These are phyloP conservation scores for Amaranthus cruentus DNA, from an alignment of 148 eudicot genomes.

Conservation along the genomic window DNA sequence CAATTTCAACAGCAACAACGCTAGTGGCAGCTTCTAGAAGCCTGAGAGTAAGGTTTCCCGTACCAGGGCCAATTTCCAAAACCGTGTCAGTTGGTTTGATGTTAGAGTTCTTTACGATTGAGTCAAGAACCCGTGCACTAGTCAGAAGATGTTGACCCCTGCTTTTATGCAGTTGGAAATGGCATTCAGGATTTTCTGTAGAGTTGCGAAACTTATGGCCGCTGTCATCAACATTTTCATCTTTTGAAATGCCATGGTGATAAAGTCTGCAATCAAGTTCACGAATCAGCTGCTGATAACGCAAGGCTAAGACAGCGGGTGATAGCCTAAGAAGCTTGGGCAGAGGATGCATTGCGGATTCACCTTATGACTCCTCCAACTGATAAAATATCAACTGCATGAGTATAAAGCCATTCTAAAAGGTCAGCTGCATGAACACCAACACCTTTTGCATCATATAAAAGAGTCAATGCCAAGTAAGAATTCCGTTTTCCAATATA, in stretches of 20 bases:
- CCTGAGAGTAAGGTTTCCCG: conserved; percentile 85
- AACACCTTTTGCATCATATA: neutral
- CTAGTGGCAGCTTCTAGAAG: conserved; percentile 68
- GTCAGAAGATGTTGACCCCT: conserved; percentile 87
- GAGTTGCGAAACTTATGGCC: conserved; percentile 11
- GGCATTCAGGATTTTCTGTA: conserved; percentile 32
- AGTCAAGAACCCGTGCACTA: conserved; percentile 63
- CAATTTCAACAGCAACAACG: conserved; percentile 80
- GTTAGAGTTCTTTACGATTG: conserved; percentile 61
- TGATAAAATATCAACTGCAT: neutral
- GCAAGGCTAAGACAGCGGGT: conserved; percentile 11
- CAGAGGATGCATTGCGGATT: conserved; percentile 19
- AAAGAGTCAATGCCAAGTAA: neutral
- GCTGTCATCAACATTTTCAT: conserved; percentile 21
- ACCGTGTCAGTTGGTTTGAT: conserved; percentile 63
- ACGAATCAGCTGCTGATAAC: conserved; percentile 17
- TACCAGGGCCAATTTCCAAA: conserved; percentile 93
- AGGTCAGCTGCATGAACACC: neutral
- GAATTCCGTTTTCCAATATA: neutral
- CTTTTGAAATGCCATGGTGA: conserved; percentile 13
- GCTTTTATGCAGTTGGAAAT: conserved; percentile 59
- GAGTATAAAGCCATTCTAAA: neutral
- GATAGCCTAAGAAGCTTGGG: conserved; percentile 13
- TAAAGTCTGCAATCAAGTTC: conserved; percentile 16
- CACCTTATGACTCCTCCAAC: conserved; percentile 6